phyloP scores from a whole-genome alignment of 345 rosid genomes.

The Cardamine resedifolia region DNA sequence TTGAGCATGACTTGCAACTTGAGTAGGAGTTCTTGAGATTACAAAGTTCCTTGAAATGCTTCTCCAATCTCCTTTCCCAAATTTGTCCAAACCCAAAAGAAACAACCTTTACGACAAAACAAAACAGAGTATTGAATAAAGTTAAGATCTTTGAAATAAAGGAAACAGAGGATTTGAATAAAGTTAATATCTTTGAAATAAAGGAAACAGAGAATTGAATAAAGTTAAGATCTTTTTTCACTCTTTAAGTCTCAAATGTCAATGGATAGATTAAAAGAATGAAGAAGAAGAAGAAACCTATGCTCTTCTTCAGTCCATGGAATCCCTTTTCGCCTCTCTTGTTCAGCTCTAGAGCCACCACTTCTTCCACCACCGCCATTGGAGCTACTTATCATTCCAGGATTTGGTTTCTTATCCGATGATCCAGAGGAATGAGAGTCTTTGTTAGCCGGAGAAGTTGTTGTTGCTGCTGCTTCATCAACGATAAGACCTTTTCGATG shows the following conservation, averaged over 20 bases:
- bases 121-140: conserved; percentile 20
- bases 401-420: conserved; percentile 39
- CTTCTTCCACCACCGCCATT: conserved; percentile 45
- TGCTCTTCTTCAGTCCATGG: conserved; percentile 99
- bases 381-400: conserved; percentile 43
- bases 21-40: conserved; percentile 88
- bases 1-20: conserved; percentile 96
- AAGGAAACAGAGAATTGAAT: background rate
- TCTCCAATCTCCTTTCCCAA: conserved; percentile 98
- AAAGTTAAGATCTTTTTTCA: background rate
- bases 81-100: conserved; percentile 83
- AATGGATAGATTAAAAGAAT: conserved; percentile 7
- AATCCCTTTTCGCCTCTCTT: conserved; percentile 85
- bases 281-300: conserved; percentile 45
- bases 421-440: conserved; percentile 47
- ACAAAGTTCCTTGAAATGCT: conserved; percentile 93
- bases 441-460: conserved; percentile 43
- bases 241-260: conserved; percentile 5
- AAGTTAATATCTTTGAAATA: background rate
- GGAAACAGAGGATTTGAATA: background rate
- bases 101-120: conserved; percentile 53
- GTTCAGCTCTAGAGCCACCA: conserved; percentile 66
- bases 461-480: conserved; percentile 15
- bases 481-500: conserved; percentile 36
- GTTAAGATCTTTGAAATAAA: background rate